Evolutionary conservation across 495 filamentous ascomycete species (phyloP).

Genomic region (Penicillium chermesinum): DNA sequence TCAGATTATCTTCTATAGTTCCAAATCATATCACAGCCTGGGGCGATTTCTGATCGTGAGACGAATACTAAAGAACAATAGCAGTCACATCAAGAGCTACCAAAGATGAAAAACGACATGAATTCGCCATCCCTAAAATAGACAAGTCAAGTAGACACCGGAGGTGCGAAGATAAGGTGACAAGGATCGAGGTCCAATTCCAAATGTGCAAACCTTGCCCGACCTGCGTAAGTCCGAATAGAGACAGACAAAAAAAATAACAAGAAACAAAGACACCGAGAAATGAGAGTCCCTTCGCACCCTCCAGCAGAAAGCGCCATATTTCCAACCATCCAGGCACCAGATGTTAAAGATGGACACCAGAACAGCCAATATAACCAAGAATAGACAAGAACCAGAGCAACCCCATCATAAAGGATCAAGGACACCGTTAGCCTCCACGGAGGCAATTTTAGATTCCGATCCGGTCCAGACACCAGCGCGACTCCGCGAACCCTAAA

Average conservation of each 20-base stretch:
- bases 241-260: slow-evolving; percentile 7
- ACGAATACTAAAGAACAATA: too few relatives aligned
- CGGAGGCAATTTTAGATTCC: neutral
- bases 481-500: neutral
- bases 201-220: slow-evolving; percentile 4
- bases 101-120: too few relatives aligned
- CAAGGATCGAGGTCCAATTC: neutral
- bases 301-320: slow-evolving; percentile 12
- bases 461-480: neutral
- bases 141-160: too few relatives aligned
- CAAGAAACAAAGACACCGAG: slow-evolving; percentile 12
- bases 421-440: neutral
- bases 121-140: too few relatives aligned
- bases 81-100: neutral
- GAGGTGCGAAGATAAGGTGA: neutral
- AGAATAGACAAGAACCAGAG: neutral
- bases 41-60: too few relatives aligned
- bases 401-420: neutral
- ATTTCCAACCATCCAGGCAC: slow-evolving; percentile 10
- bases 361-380: neutral
- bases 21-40: too few relatives aligned
- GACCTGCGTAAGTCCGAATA: slow-evolving; percentile 3
- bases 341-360: slow-evolving; percentile 3
- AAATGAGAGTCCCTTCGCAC: slow-evolving; percentile 12
- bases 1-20: too few relatives aligned